These are phyloP conservation scores for Pseudisothecium myosuroides DNA, from an alignment of 225 moss, liverwort and hornwort species.

Conservation along the genomic window DNA sequence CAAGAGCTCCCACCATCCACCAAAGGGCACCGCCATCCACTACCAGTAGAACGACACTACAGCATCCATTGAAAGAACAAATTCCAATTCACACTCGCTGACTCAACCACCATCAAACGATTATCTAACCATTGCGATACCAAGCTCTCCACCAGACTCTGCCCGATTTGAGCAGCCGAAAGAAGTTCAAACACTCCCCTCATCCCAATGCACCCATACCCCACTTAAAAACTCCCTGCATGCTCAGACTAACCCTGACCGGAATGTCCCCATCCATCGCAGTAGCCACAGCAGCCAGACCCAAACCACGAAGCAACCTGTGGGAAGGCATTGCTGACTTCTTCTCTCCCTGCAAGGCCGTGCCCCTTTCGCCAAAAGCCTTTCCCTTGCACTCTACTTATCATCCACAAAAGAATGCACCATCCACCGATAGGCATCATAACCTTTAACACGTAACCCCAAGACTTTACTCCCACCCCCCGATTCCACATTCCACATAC, in stretches of 20 bases:
- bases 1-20: not conserved
- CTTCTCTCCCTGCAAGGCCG: not conserved
- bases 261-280: not conserved
- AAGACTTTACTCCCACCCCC: not conserved
- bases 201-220: not conserved
- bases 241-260: not conserved
- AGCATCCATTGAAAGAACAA: not conserved
- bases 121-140: not conserved
- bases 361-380: not conserved
- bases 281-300: not conserved
- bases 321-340: no score
- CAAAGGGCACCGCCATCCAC: not conserved
- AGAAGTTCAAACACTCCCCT: not conserved
- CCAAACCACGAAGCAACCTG: not conserved
- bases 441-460: not conserved
- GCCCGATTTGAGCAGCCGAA: not conserved
- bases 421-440: not conserved
- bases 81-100: not conserved
- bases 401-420: not conserved
- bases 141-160: not conserved
- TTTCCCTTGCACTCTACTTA: not conserved
- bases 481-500: not conserved
- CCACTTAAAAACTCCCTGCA: not conserved
- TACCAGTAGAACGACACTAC: not conserved
- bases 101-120: not conserved